Conservation (phyloP, 768 basidiomycete genomes). For the Lepiota subincarnata region DNA sequence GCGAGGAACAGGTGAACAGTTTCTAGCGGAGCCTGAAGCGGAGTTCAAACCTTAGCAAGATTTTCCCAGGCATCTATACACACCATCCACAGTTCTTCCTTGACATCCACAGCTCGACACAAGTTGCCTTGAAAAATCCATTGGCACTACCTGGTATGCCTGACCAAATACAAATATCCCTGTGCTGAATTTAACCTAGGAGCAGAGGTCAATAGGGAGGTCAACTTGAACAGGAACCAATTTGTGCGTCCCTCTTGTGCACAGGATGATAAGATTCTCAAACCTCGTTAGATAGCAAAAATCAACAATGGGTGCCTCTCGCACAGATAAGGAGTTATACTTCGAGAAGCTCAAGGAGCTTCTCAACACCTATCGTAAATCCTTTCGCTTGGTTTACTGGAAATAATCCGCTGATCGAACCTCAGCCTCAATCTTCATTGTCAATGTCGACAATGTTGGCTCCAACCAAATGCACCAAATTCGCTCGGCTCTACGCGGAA, state of each 20-base stretch:
- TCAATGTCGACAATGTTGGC: conserved; percentile 99
- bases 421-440: conserved; percentile 93
- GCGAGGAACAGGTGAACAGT: neutral
- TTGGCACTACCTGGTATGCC: conserved; percentile 75
- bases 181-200: conserved; percentile 15
- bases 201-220: conserved; percentile 93
- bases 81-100: conserved; percentile 27
- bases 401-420: conserved; percentile 2
- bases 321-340: conserved; percentile 87
- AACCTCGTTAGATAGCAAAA: conserved; percentile 24
- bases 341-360: conserved; percentile 93
- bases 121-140: conserved; percentile 91
- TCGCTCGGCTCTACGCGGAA: conserved; percentile 91
- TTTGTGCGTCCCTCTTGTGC: conserved; percentile 15
- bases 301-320: conserved; percentile 82
- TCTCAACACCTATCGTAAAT: conserved; percentile 83
- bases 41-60: conserved; percentile 30
- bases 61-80: conserved; percentile 31
- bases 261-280: neutral
- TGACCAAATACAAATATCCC: neutral
- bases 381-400: neutral
- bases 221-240: conserved; percentile 39
- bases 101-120: conserved; percentile 24
- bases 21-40: conserved; percentile 20
- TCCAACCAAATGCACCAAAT: conserved; percentile 99